Evolutionary conservation across 495 filamentous ascomycete genomes (phyloP), one percentile per base, ranked within the genome.

Genomic region (Tuber magnatum): DNA sequence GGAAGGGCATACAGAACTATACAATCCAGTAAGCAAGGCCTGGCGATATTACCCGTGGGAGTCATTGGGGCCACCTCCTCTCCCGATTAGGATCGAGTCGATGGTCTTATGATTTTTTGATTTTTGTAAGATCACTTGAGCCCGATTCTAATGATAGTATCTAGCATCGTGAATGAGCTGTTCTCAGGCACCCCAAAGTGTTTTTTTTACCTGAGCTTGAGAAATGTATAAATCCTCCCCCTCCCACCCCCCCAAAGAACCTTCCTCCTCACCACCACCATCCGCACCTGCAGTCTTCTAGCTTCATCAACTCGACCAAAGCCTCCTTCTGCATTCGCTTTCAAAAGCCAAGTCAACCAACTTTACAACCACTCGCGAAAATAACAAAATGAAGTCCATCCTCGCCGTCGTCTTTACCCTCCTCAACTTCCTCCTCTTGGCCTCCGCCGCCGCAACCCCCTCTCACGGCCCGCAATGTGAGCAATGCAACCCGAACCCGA

Each of bases 401-500:
- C 24, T 80, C 28, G 51, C 68, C 7, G n/a, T 80, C 42, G 35
- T 78, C 20, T n/a, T 82, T 42, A 51, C 74, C 69, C 46, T 82
- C 7, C 72, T 83, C 65, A 28, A 42, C 5, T 46, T 81, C 24
- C 41, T 75, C n/a, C 35, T 38, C 38, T 71, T 72, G 2, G 61
- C 75, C 20, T 35, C 56, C 0, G 44, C 70, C 18, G 48, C 51
- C 9, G 46, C 68, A 20, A 42, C 40, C 73, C 71, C 32, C 43
- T 70, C 73, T 46, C 16, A 28, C 9, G 0, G 0, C 10, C n/a
- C 56, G 9, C 44, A 51, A 1, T 81, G 77, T 51, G 68, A 77
- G 32, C 68, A 72, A 18, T 84, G 79, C 70, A 42, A 78, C 24
- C 71, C 70, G 3, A 8, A 68, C 14, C 79, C 79, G 0, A 3